phyloP scores from a whole-genome alignment of 2,329 filamentous ascomycete species.

The Onygena corvina region DNA sequence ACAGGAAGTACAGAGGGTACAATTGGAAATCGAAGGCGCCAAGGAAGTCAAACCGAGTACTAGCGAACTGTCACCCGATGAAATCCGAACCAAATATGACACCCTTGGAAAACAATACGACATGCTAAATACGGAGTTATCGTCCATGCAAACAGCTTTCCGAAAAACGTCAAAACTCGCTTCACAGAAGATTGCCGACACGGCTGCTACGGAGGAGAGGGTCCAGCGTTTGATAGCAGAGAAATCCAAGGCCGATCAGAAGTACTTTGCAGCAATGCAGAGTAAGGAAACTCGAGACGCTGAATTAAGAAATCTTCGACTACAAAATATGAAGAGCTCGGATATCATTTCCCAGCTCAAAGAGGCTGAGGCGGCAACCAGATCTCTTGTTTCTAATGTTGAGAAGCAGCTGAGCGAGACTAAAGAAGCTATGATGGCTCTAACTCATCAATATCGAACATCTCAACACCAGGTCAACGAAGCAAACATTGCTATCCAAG shows the following conservation, averaged over 20 bases:
- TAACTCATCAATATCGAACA: slow-evolving; percentile 60
- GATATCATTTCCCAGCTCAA: slow-evolving; percentile 91
- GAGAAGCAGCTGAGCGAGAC: slow-evolving; percentile 84
- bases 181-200: slow-evolving; percentile 74
- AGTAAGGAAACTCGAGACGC: slow-evolving; percentile 73
- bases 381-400: slow-evolving; percentile 64
- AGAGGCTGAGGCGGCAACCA: slow-evolving; percentile 68
- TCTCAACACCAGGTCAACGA: slow-evolving; percentile 63
- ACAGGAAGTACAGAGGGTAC: slow-evolving; percentile 63
- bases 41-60: slow-evolving; percentile 34
- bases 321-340: slow-evolving; percentile 77
- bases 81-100: slow-evolving; percentile 60
- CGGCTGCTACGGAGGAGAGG: slow-evolving; percentile 63
- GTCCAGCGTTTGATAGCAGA: slow-evolving; percentile 63
- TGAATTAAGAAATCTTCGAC: slow-evolving; percentile 66
- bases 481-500: slow-evolving; percentile 55
- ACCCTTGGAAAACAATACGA: slow-evolving; percentile 69
- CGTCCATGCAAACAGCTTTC: slow-evolving; percentile 74
- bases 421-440: slow-evolving; percentile 61
- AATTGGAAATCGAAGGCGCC: slow-evolving; percentile 42
- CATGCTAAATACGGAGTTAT: slow-evolving; percentile 74
- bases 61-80: slow-evolving; percentile 53
- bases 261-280: slow-evolving; percentile 93
- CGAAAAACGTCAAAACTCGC: slow-evolving; percentile 77
- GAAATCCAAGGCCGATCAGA: slow-evolving; percentile 93